Evolutionary conservation across 495 filamentous ascomycete genomes (phyloP), one percentile per base, ranked within the genome.

Genomic region (Lasiosphaeris hirsuta): DNA sequence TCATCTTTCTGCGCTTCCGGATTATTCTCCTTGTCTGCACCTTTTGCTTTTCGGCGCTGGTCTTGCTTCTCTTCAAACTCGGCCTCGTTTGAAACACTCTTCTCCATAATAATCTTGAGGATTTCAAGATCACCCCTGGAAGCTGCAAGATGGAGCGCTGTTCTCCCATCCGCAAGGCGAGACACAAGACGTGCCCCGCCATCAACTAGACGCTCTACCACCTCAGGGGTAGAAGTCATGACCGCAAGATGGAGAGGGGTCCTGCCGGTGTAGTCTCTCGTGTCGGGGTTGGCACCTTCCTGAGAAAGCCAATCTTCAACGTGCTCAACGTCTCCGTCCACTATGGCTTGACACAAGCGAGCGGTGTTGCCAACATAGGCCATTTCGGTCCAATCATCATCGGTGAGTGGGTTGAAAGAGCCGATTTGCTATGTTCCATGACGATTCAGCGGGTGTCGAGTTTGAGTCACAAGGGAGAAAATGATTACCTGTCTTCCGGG

Each of bases 301-400:
- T 85, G 78, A 1, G 71, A 63, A 34, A 88, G 81, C 84, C 86
- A 92, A 56, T 81, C 77, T 55, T 83, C 63, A n/a, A 93, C 87
- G 50, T 80, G 74, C 23, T 84, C 78, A 5, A 86, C 54, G 68
- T 93, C 83, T 4, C 75, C 73, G 52, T 91, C 83, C 7, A 90
- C 82, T 38, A 95, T 93, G 0, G 86, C 86, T 60, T 90, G 83
- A 64, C 87, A 93, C 4, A 95, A 75, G 11, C 77, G 71, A 19
- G 80, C 83, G 6, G 86, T 90, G 58, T 86, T 85, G 23, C 86
- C 87, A 43, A 92, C 77, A 65, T 92, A 95, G 0, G 88, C 79
- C 84, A 83, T 82, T 64, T 88, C 85, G 6, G 88, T 92, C 86
- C 90, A 95, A 62, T 92, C 89, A 40, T 87, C 82, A 4, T 88